A percentile compares a stretch with the other conserved stretches of the same genome.
These are phyloP conservation scores for Suillus subalutaceus DNA, from an alignment of 768 basidiomycete genomes.

Conservation along the genomic window DNA sequence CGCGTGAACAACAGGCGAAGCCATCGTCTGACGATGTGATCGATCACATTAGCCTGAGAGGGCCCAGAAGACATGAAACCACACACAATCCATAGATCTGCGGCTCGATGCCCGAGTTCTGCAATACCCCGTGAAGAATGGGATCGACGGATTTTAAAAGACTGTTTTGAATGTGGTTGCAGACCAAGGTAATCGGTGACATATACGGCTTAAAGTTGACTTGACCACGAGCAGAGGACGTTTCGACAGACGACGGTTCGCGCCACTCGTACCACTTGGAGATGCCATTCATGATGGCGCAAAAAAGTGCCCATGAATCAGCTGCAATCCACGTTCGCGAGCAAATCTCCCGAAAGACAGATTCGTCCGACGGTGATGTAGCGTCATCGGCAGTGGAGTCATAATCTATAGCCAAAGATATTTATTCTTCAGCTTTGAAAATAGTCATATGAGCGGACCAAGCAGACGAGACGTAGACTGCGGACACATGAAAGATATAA, in stretches of 20 bases:
- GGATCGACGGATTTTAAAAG: slow-evolving; percentile 82
- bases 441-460: slow-evolving; percentile 19
- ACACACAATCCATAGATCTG: slow-evolving; percentile 96
- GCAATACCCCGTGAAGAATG: slow-evolving; percentile 71
- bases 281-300: slow-evolving; percentile 73
- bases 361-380: slow-evolving; percentile 34
- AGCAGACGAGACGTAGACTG: slow-evolving; percentile 12
- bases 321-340: slow-evolving; percentile 73
- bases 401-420: slow-evolving; percentile 54
- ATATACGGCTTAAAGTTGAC: slow-evolving; percentile 65
- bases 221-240: slow-evolving; percentile 39
- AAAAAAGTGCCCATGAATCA: slow-evolving; percentile 87
- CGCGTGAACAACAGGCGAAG: slow-evolving; percentile 90
- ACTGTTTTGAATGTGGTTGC: slow-evolving; percentile 75
- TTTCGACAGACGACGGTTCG: slow-evolving; percentile 37
- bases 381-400: slow-evolving; percentile 63
- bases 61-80: slow-evolving; percentile 1
- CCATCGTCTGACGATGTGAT: slow-evolving; percentile 70
- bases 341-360: slow-evolving; percentile 60
- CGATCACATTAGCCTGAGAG: slow-evolving; percentile 16
- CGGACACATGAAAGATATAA: slow-evolving; percentile 9
- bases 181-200: slow-evolving; percentile 84
- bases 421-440: slow-evolving; percentile 30
- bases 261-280: slow-evolving; percentile 83
- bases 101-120: slow-evolving; percentile 85